Evolutionary conservation across 1,139 yeast species (phyloP).

Genomic region (Yamadazyma conglobata): DNA sequence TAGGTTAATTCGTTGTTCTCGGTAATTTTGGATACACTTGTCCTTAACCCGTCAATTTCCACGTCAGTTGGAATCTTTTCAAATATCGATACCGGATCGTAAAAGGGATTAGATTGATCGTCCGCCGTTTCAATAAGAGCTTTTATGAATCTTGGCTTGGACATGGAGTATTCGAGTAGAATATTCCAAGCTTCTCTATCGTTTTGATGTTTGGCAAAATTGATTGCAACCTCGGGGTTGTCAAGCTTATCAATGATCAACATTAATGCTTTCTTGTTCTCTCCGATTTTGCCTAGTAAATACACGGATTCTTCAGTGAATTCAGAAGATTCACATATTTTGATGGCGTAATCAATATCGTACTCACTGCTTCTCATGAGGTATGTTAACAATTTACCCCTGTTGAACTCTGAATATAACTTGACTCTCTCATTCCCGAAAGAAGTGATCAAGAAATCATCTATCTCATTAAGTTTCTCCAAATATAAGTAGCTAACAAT

Average conservation of each 20-base stretch:
- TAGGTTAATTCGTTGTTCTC: slow-evolving; percentile 61
- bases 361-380: slow-evolving; percentile 48
- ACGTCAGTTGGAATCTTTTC: slow-evolving; percentile 60
- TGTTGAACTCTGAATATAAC: slow-evolving; percentile 61
- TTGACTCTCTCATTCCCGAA: slow-evolving; percentile 66
- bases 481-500: slow-evolving; percentile 59
- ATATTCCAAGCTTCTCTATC: slow-evolving; percentile 79
- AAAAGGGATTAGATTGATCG: slow-evolving; percentile 43
- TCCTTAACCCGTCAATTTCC: slow-evolving; percentile 62
- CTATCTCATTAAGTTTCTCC: slow-evolving; percentile 51
- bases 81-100: slow-evolving; percentile 69
- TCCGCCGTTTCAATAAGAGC: slow-evolving; percentile 71
- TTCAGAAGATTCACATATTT: slow-evolving; percentile 53
- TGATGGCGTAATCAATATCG: slow-evolving; percentile 65
- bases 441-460: slow-evolving; percentile 49
- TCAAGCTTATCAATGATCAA: slow-evolving; percentile 72
- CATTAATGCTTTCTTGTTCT: slow-evolving; percentile 67
- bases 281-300: slow-evolving; percentile 80
- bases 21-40: slow-evolving; percentile 60
- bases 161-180: slow-evolving; percentile 66
- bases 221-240: slow-evolving; percentile 79
- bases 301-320: slow-evolving; percentile 72
- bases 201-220: slow-evolving; percentile 70
- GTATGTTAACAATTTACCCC: slow-evolving; percentile 52
- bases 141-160: slow-evolving; percentile 69